Evolutionary conservation across 2,329 filamentous ascomycete species (phyloP).

Genomic region (Alternaria novae-zelandiae): DNA sequence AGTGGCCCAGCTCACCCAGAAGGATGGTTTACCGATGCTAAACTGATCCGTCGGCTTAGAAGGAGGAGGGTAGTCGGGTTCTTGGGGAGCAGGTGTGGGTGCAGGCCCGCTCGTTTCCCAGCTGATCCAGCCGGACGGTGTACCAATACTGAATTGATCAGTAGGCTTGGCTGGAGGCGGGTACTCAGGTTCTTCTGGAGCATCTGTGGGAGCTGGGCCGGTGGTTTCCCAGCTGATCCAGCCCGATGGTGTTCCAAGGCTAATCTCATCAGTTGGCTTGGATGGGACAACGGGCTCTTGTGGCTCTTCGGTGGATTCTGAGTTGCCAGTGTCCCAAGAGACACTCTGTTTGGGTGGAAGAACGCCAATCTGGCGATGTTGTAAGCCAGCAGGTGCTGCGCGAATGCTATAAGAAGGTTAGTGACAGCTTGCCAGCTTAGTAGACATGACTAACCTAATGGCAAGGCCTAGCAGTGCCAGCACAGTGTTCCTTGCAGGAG

Average conservation of each 20-base stretch:
- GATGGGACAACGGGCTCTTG: constrained; percentile 12
- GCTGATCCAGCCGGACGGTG: constrained; percentile 21
- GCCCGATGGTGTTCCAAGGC: constrained; percentile 12
- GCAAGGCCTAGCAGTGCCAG: constrained; percentile 35
- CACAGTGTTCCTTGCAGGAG: constrained; percentile 29
- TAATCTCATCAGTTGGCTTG: constrained; percentile 12
- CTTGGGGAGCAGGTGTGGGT: constrained; percentile 4
- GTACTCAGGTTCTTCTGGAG: constrained; percentile 10
- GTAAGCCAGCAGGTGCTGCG: constrained; percentile 26
- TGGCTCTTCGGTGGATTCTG: constrained; percentile 16
- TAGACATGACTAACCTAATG: constrained; percentile 25
- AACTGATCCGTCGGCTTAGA: constrained; percentile 12
- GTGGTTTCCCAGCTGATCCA: constrained; percentile 15
- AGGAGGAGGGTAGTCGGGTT: constrained; percentile 10
- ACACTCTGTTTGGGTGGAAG: constrained; percentile 24
- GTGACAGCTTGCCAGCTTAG: not conserved
- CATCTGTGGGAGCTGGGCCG: constrained; percentile 5
- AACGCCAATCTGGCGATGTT: constrained; percentile 23
- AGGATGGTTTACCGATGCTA: constrained; percentile 9
- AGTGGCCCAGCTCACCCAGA: constrained; percentile 8
- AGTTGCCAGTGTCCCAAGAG: constrained; percentile 22
- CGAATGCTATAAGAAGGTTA: constrained; percentile 22
- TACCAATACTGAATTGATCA: constrained; percentile 22
- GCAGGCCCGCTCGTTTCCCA: constrained; percentile 17
- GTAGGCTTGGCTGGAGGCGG: constrained; percentile 17